Percentiles rank a stretch among this genome's conserved stretches.
phyloP scores from a whole-genome alignment of 2,329 filamentous ascomycete species.

The Calonectria multiphialidica region DNA sequence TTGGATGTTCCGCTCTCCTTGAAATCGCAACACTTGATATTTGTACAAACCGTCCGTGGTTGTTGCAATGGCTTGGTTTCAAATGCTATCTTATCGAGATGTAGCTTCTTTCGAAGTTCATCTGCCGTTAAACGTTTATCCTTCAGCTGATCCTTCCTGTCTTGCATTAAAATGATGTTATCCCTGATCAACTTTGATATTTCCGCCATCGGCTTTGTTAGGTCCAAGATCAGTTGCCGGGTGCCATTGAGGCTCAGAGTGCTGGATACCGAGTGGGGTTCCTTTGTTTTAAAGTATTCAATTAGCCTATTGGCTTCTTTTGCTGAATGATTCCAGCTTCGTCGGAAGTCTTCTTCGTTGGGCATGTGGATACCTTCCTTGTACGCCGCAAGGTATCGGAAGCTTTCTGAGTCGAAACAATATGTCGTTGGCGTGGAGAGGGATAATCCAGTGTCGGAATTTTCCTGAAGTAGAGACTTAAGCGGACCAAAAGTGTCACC shows the following conservation, averaged over 20 bases:
- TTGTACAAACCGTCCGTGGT: not conserved
- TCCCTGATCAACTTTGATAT: not conserved
- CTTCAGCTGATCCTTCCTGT: not conserved
- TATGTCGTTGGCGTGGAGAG: not conserved
- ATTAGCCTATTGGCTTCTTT: not conserved
- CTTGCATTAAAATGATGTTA: not conserved
- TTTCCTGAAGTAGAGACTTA: not conserved
- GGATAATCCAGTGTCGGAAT: not conserved
- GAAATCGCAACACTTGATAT: not conserved
- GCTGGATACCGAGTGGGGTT: not conserved
- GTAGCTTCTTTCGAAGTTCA: not conserved
- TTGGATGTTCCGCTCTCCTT: not conserved
- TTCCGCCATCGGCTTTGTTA: not conserved
- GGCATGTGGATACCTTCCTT: not conserved
- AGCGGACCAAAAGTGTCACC: not conserved
- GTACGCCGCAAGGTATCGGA: not conserved
- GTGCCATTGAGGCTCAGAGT: not conserved
- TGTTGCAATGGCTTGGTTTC: not conserved
- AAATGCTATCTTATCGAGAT: not conserved
- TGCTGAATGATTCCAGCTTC: not conserved
- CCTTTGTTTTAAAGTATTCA: not conserved
- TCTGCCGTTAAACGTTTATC: not conserved
- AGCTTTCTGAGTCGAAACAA: not conserved
- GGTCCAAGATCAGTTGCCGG: not conserved
- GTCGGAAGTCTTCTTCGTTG: not conserved